These are phyloP conservation scores for Penicillium lividum DNA, from an alignment of 495 filamentous ascomycete species.

Conservation along the genomic window DNA sequence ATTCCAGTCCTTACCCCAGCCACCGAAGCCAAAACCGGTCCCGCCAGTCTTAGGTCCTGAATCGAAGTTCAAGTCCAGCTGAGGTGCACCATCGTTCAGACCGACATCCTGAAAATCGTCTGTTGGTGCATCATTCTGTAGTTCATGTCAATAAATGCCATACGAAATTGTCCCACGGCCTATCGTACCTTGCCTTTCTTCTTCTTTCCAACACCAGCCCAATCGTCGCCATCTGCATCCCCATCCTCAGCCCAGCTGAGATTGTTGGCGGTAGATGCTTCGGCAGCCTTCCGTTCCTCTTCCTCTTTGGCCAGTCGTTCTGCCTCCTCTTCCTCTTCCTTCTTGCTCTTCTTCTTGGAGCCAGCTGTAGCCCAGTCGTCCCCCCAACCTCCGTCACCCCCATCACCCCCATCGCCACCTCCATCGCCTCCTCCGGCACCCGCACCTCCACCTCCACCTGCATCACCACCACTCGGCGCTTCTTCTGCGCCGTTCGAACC, in stretches of 20 bases:
- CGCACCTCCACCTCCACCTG: conserved; percentile 30
- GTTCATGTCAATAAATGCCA: conserved; percentile 1
- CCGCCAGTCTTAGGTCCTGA: conserved; percentile 32
- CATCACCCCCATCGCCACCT: conserved; percentile 28
- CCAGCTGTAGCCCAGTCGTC: conserved; percentile 40
- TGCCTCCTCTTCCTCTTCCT: conserved; percentile 39
- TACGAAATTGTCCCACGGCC: too few species aligned
- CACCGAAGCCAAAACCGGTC: conserved; percentile 44
- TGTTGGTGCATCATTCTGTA: conserved; percentile 29
- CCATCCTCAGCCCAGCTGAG: conserved; percentile 50
- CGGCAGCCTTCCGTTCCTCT: conserved; percentile 39
- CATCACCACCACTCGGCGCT: conserved; percentile 23
- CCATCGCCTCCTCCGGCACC: conserved; percentile 40
- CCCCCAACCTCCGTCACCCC: conserved; percentile 37
- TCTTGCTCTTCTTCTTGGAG: conserved; percentile 46
- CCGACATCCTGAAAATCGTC: conserved; percentile 50
- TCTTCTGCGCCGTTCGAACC: conserved; percentile 4
- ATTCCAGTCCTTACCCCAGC: conserved; percentile 47
- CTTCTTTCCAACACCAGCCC: conserved; percentile 47
- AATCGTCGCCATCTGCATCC: conserved; percentile 30
- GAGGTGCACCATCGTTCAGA: conserved; percentile 42
- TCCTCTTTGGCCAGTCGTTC: conserved; percentile 36
- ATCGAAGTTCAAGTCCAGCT: conserved; percentile 49
- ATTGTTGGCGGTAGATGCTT: conserved; percentile 34
- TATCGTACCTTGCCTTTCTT: conserved; percentile 51